Evolutionary conservation across 495 filamentous ascomycete species (phyloP).

Genomic region (Trichocladium antarcticum): DNA sequence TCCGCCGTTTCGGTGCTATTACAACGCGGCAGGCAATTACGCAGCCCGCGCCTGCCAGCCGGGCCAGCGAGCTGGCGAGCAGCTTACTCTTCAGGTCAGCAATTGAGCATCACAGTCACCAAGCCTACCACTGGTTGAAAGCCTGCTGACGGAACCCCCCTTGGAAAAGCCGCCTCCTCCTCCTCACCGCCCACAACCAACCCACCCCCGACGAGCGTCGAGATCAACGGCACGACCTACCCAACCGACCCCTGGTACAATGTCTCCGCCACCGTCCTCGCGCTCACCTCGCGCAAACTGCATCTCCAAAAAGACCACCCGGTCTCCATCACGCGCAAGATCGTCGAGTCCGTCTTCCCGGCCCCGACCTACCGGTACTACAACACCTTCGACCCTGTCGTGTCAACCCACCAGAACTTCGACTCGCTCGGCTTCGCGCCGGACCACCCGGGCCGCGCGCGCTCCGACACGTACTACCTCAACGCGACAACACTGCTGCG

Average conservation of each 20-base stretch:
- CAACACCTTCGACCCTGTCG: constrained; percentile 69
- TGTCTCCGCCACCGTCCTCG: constrained; percentile 60
- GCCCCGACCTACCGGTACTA: constrained; percentile 59
- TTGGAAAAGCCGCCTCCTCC: constrained; percentile 1
- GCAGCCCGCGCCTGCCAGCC: background rate
- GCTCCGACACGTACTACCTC: constrained; percentile 91
- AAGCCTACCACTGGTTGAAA: background rate
- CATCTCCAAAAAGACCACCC: constrained; percentile 86
- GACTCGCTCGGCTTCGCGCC: constrained; percentile 85
- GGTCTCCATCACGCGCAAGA: constrained; percentile 73
- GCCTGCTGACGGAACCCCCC: constrained; percentile 1
- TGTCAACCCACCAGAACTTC: constrained; percentile 82
- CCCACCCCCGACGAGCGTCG: constrained; percentile 7
- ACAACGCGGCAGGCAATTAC: constrained; percentile 1
- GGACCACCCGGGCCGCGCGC: constrained; percentile 80
- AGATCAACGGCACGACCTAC: constrained; percentile 54
- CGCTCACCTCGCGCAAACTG: constrained; percentile 59
- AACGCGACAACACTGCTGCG: constrained; percentile 74
- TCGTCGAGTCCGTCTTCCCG: constrained; percentile 86
- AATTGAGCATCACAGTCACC: background rate
- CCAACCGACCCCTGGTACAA: constrained; percentile 76
- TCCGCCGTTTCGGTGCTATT: background rate
- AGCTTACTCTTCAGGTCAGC: constrained; percentile 20
- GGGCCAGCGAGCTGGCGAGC: constrained; percentile 4
- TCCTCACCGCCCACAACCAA: background rate